phyloP scores from a whole-genome alignment of 495 filamentous ascomycete genomes.

The Patellaria atrata region DNA sequence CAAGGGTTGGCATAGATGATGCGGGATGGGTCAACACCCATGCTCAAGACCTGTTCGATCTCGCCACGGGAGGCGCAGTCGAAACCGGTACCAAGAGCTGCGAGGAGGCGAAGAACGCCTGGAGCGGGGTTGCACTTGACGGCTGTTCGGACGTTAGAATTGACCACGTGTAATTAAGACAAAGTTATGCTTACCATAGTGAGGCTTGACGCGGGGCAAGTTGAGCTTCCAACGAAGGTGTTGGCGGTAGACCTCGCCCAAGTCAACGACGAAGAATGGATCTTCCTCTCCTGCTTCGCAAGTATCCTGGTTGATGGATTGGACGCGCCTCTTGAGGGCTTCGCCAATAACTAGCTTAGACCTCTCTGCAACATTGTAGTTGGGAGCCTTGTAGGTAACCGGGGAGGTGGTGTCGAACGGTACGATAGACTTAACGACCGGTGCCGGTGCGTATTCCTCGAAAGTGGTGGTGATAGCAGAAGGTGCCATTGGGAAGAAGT shows the following conservation, averaged over 20 bases:
- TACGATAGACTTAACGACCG: conserved; percentile 15
- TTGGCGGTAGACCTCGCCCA: conserved; percentile 97
- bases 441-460: conserved; percentile 22
- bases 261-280: conserved; percentile 94
- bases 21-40: conserved; percentile 75
- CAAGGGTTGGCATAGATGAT: conserved; percentile 99
- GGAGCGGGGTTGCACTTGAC: conserved; percentile 98
- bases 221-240: conserved; percentile 97
- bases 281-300: conserved; percentile 89
- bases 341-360: conserved; percentile 48
- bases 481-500: conserved; percentile 55
- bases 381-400: conserved; percentile 1
- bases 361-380: conserved; percentile 18
- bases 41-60: conserved; percentile 75
- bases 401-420: conserved; percentile 7
- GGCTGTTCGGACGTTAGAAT: conserved; percentile 39
- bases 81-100: conserved; percentile 81
- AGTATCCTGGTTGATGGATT: conserved; percentile 63
- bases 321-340: conserved; percentile 66
- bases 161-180: conserved; percentile 6
- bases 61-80: conserved; percentile 96
- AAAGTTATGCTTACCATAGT: conserved; percentile 57
- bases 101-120: conserved; percentile 74
- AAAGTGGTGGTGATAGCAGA: conserved; percentile 44
- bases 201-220: conserved; percentile 81